Evolutionary conservation across 768 basidiomycete genomes (phyloP), one percentile per base, ranked within the genome.

Genomic region (Russula vinacea): DNA sequence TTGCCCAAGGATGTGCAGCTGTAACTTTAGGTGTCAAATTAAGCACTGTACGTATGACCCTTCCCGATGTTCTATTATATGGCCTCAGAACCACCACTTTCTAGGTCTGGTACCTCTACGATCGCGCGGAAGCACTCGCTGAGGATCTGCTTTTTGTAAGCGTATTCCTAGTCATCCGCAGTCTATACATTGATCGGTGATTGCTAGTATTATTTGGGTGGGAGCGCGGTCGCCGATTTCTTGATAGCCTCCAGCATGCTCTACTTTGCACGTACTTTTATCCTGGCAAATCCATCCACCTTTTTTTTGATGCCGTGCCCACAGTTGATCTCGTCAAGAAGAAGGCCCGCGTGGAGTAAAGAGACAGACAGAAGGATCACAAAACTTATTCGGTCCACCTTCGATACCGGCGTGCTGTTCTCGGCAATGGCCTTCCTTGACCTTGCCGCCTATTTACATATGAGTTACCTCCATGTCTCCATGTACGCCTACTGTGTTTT

Each of bases 401-500:
- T 62, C 39, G 62, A 57, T 56, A 57, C 62, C 2, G 62, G 62
- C 39, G 39, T 42, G 29, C 7, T 62, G 19, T n/a, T n/a, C 6
- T 49, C 56, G 8, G 49, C 10, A 14, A 32, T 49, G 1, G 56
- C 51, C 24, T 26, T 32, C 29, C 6, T 62, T 9, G 55, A 62
- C 29, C 49, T 62, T 3, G 22, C 3, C 29, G 3, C 57, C 10
- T 57, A 33, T 33, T 0, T 57, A 17, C 19, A 10, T 22, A 22
- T 13, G 19, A 29, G 33, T 24, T 42, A 26, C 56, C 3, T 44
- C 17, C 52, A 51, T 14, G 4, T 17, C 19, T 10, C 29, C 24
- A 1, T 62, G 60, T 62, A 54, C 6, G 54, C 24, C 42, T n/a
- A 5, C 24, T 26, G 4, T 26, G 39, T 40, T 37, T 26, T 19